Conservation (phyloP, 2,329 filamentous ascomycete genomes). For the Gnomoniopsis smithogilvyi region DNA sequence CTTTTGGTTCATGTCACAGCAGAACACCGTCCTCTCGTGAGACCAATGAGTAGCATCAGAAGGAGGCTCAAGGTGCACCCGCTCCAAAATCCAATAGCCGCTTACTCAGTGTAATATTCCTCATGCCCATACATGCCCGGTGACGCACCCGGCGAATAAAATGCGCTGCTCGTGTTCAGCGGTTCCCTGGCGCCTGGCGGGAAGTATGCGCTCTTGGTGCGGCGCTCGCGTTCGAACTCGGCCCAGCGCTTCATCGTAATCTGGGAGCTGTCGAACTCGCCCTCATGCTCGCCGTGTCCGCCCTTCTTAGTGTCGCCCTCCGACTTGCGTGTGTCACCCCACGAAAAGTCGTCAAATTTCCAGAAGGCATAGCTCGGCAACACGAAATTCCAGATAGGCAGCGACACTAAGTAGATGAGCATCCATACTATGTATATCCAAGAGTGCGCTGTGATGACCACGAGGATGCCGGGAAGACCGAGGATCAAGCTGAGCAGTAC, state of each 20-base stretch:
- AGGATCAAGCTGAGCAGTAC: slow-evolving; percentile 87
- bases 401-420: slow-evolving; percentile 88
- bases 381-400: slow-evolving; percentile 97
- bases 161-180: slow-evolving; percentile 30
- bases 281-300: slow-evolving; percentile 75
- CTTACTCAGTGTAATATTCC: slow-evolving; percentile 53
- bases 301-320: slow-evolving; percentile 85
- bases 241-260: slow-evolving; percentile 99
- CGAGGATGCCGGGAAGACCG: slow-evolving; percentile 86
- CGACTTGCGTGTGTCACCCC: slow-evolving; percentile 97
- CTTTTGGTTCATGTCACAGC: neutral
- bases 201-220: slow-evolving; percentile 45
- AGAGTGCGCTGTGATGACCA: slow-evolving; percentile 89
- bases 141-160: slow-evolving; percentile 38
- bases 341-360: slow-evolving; percentile 99
- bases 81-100: neutral
- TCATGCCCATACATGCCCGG: slow-evolving; percentile 47
- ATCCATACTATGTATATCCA: slow-evolving; percentile 95
- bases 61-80: neutral
- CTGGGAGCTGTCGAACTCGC: slow-evolving; percentile 97
- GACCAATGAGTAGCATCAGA: neutral
- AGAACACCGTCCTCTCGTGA: neutral
- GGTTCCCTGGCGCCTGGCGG: slow-evolving; percentile 44
- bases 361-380: slow-evolving; percentile 93
- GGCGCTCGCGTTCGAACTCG: slow-evolving; percentile 78